Percentiles rank a stretch among this genome's conserved stretches.
These are phyloP conservation scores for Pythium aquatile DNA, from an alignment of 352 stramenopile genomes.

Conservation along the genomic window DNA sequence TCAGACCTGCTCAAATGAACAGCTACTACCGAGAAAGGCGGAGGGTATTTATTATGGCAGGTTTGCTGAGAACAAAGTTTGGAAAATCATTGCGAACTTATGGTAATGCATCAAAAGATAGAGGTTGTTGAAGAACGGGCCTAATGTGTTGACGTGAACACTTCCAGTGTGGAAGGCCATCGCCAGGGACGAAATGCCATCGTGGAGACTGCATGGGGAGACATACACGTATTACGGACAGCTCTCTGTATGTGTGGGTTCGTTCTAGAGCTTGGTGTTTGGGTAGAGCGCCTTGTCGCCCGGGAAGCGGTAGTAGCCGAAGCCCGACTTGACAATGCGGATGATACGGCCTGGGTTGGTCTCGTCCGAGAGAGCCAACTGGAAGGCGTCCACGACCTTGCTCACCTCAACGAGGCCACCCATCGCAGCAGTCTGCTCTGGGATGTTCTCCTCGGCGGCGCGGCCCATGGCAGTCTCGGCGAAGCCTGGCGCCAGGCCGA, in stretches of 20 bases:
- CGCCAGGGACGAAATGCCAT: background rate
- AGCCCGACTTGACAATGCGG: slow-evolving; percentile 44
- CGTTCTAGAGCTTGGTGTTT: slow-evolving; percentile 45
- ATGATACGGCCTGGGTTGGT: slow-evolving; percentile 57
- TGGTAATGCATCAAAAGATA: background rate
- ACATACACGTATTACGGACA: background rate
- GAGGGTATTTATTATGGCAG: too few relatives aligned
- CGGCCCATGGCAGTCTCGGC: slow-evolving; percentile 62
- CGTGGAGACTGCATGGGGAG: background rate
- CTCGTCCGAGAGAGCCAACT: slow-evolving; percentile 39
- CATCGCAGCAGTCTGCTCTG: slow-evolving; percentile 47
- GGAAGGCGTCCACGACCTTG: slow-evolving; percentile 51
- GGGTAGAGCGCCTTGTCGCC: slow-evolving; percentile 65
- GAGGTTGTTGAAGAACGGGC: slow-evolving; percentile 5
- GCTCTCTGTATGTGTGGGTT: background rate
- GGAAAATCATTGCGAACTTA: background rate
- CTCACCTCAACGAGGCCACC: slow-evolving; percentile 40
- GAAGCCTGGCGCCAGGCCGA: slow-evolving; percentile 68
- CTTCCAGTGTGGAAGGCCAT: background rate
- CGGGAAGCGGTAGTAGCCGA: slow-evolving; percentile 52
- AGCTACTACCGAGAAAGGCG: background rate
- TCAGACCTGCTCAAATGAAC: background rate
- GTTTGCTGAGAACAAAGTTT: too few relatives aligned
- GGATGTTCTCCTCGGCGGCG: slow-evolving; percentile 32
- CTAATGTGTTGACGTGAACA: slow-evolving; percentile 17